Base-by-base conservation (phyloP, 345 rosid species). In the Gossypium stocksii region DNA sequence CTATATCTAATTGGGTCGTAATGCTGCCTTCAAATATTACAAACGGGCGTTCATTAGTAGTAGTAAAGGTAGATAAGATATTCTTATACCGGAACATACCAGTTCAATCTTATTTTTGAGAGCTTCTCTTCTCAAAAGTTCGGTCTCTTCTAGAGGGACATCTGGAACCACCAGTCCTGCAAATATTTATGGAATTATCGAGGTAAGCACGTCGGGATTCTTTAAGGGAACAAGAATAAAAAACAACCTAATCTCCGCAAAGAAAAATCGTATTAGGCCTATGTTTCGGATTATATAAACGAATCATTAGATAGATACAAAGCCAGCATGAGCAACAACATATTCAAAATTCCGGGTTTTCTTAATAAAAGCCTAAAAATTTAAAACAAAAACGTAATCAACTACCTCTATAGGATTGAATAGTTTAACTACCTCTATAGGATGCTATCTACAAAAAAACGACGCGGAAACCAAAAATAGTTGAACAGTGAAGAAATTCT, bases 141-240 rank as follows among this genome's bases (percentile, higher is more conserved):
- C 91, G 53, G 98, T 88, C 85, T 95, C 99, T 80, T 95, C 99
- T 7, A 95, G 79, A 75, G 98, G 98, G 77, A 95, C 97, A 84
- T 95, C 99, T 56, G 98, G 97, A 72, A 95, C 97, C 53, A 93
- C 94, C 81, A 95, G 96, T 70, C 91, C 98, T 89, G 82, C 74
- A 75, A 80, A 75, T 48, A 71, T 43, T 63, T 52, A 17, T 0
- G 57, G 54, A 75, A 63, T 38, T 43, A 44, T 44, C 52, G 14
- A 46, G 3, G 38, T 46, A 53, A 27, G 17, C 58, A 78, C 45
- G 13, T n/a, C 16, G 15, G 53, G 54, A 43, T 43, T 43, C 58
- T 44, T 57, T 2, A 34, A 48, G 29, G 41, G 67, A 70, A 48
- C 17, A 64, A 57, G 52, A 29, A 34, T 13, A 44, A 23, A 41